Conservation (phyloP, 179 eudicot genomes). For the Spergularia azorica region DNA sequence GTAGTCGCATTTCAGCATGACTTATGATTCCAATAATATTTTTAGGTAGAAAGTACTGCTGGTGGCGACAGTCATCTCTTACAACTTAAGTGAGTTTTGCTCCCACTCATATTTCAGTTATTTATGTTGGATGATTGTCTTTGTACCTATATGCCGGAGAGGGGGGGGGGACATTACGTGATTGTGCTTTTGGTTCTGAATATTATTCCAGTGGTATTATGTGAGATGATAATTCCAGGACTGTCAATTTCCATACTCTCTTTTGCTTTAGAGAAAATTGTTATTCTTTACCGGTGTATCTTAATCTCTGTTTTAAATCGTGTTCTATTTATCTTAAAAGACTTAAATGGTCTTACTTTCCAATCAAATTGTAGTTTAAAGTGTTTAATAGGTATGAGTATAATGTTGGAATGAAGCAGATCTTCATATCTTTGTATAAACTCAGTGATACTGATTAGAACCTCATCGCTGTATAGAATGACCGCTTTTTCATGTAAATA, state of each 20-base stretch:
- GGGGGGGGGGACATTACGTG: no score
- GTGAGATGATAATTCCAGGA: no score
- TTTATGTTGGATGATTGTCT: not conserved
- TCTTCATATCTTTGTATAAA: not conserved
- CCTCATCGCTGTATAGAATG: not conserved
- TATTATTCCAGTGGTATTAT: no score
- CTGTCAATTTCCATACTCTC: no score
- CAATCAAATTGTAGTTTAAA: no score
- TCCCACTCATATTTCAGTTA: not conserved
- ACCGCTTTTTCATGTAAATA: not conserved
- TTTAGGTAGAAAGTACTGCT: conserved; percentile 66
- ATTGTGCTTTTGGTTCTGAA: not conserved
- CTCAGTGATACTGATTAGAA: not conserved
- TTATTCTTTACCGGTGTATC: no score
- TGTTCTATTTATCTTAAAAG: no score
- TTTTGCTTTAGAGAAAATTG: no score
- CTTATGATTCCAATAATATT: conserved; percentile 22
- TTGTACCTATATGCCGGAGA: conserved; percentile 3
- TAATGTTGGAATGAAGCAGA: no score
- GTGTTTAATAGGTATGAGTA: no score
- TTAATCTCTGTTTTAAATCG: no score
- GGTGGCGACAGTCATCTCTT: conserved; percentile 76
- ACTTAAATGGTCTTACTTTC: no score
- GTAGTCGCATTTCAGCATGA: conserved; percentile 3
- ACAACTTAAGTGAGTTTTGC: conserved; percentile 76